These are phyloP conservation scores for Lanmaoa rubissima DNA, from an alignment of 768 basidiomycete species.

Conservation along the genomic window DNA sequence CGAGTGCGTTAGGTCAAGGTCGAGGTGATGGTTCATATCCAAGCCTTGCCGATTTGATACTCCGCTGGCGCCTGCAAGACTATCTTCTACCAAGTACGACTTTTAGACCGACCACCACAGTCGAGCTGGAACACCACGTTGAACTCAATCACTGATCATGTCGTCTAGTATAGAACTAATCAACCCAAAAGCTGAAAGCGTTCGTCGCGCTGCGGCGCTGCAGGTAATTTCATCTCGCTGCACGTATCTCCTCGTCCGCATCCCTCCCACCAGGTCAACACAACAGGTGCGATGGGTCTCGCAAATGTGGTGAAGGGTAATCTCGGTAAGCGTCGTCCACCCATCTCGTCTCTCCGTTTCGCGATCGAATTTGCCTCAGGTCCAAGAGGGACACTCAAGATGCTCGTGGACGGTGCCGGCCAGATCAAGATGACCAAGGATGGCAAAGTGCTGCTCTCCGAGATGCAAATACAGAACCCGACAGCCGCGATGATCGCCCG, in stretches of 20 bases:
- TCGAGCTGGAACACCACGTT: slow-evolving; percentile 22
- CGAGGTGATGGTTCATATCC: slow-evolving; percentile 32
- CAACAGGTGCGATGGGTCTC: slow-evolving; percentile 93
- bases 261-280: slow-evolving; percentile 65
- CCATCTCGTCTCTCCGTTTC: slow-evolving; percentile 10
- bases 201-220: slow-evolving; percentile 84
- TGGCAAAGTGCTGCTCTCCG: slow-evolving; percentile 95
- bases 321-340: slow-evolving; percentile 61
- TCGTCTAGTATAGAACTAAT: slow-evolving; percentile 88
- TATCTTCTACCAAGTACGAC: slow-evolving; percentile 4
- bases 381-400: slow-evolving; percentile 96
- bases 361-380: slow-evolving; percentile 49
- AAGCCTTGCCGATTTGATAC: slow-evolving; percentile 31
- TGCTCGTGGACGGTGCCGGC: slow-evolving; percentile 97
- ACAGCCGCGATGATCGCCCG: slow-evolving; percentile 99
- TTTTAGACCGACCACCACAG: slow-evolving; percentile 12
- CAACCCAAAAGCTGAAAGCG: slow-evolving; percentile 95
- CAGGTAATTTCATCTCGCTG: slow-evolving; percentile 54
- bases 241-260: slow-evolving; percentile 21
- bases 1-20: slow-evolving; percentile 25
- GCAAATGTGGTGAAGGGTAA: slow-evolving; percentile 97
- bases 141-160: slow-evolving; percentile 39
- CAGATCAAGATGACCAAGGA: slow-evolving; percentile 99
- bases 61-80: slow-evolving; percentile 24
- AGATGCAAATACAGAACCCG: slow-evolving; percentile 99